Conservation (phyloP, 768 basidiomycete species). For the Panellus pusillus region DNA sequence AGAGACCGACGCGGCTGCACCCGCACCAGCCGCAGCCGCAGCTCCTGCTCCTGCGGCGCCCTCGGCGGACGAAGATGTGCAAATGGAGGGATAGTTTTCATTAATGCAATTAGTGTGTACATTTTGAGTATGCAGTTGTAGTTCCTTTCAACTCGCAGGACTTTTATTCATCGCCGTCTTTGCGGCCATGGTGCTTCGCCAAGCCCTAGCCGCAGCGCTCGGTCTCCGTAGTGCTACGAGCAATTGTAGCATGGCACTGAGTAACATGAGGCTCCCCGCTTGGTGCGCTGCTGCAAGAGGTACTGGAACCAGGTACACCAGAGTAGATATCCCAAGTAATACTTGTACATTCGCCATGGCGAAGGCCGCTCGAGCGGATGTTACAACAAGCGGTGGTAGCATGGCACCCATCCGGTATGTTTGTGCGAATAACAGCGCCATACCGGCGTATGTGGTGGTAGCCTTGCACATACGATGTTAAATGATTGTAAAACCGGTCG, state of each 20-base stretch:
- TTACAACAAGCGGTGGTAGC: slow-evolving; percentile 62
- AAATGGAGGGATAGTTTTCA: slow-evolving; percentile 69
- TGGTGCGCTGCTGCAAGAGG: slow-evolving; percentile 93
- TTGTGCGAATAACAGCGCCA: slow-evolving; percentile 60
- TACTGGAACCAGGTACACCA: slow-evolving; percentile 90
- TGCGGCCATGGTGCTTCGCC: slow-evolving; percentile 42
- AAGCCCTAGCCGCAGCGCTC: slow-evolving; percentile 58
- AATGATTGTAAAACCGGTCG: neutral
- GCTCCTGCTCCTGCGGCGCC: slow-evolving; percentile 33
- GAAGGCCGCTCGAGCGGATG: slow-evolving; percentile 60
- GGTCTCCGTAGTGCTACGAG: slow-evolving; percentile 73
- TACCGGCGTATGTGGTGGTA: slow-evolving; percentile 76
- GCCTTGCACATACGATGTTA: slow-evolving; percentile 50
- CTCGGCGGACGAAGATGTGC: slow-evolving; percentile 71
- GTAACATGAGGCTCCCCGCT: slow-evolving; percentile 86
- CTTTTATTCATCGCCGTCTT: slow-evolving; percentile 2
- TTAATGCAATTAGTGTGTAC: slow-evolving; percentile 15
- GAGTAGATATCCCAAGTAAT: slow-evolving; percentile 61
- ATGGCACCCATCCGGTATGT: slow-evolving; percentile 59
- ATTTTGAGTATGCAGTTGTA: slow-evolving; percentile 9
- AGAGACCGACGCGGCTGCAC: slow-evolving; percentile 42
- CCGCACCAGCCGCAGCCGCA: slow-evolving; percentile 39
- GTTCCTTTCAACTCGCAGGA: neutral
- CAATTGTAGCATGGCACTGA: slow-evolving; percentile 81
- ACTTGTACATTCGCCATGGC: slow-evolving; percentile 86